Conservation (phyloP, 176 grass and related monocot genomes). For the Calamus simplicifolius region DNA sequence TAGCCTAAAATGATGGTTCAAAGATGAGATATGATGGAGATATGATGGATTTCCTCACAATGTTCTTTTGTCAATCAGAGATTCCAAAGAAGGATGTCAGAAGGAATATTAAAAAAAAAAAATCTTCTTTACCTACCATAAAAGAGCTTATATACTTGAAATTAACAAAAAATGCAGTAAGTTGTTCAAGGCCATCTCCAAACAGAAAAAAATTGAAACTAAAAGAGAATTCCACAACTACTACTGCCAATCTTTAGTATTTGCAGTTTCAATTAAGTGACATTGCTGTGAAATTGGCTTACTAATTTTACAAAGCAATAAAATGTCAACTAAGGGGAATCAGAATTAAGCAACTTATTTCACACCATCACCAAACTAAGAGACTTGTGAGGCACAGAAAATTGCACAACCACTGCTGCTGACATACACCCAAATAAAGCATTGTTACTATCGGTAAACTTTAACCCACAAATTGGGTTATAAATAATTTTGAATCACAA, state of each 20-base stretch:
- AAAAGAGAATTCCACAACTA: neutral
- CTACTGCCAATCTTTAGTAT: constrained; percentile 12
- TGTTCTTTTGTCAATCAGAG: too few relatives aligned
- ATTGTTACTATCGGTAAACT: neutral
- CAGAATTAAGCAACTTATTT: neutral
- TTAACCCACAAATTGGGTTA: neutral
- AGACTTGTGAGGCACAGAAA: neutral
- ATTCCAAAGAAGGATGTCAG: too few relatives aligned
- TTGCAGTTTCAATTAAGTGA: neutral
- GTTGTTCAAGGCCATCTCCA: constrained; percentile 3
- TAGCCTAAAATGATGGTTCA: too few relatives aligned
- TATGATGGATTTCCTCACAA: too few relatives aligned
- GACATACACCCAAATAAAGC: neutral
- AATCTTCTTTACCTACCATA: too few relatives aligned
- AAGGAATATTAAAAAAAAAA: too few relatives aligned
- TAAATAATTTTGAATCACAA: neutral
- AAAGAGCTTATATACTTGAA: too few relatives aligned
- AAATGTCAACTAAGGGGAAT: neutral
- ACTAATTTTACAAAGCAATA: neutral
- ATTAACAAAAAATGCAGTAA: constrained; percentile 6
- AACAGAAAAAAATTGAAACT: neutral
- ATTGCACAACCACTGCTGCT: neutral
- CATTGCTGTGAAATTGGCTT: constrained; percentile 15
- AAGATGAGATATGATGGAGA: too few relatives aligned
- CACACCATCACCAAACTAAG: neutral